Base-by-base conservation (phyloP, 176 grass and related monocot species). In the Aegilops bicornis region DNA sequence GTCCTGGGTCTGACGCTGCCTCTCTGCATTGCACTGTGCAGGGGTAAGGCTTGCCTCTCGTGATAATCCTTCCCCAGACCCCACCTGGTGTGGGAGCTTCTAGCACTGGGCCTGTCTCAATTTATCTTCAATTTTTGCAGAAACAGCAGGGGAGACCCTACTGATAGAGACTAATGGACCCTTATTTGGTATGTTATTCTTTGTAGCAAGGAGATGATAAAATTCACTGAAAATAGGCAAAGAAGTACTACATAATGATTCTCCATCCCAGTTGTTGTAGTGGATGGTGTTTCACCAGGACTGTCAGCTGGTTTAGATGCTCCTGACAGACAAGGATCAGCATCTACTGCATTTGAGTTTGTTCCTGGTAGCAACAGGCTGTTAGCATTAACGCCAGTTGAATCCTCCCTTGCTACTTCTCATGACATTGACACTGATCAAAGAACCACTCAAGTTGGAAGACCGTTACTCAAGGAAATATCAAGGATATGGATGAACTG, bases 401-500 rank as follows among this genome's bases (percentile, higher is more conserved):
- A 88, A 81, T 78, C 91, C 54, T 89, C 93, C 87, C 70, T 89
- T 64, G 82, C 65, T 83, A 62, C 79, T 77, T 69, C 75, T 3
- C 72, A 82, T 70, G 87, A 85, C 22, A 74, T 65, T 70, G 43
- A 71, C 83, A 82, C 54, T 66, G 56, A 78, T 79, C 73, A 90
- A 84, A 80, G 75, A 82, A 43, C 59, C 50, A n/a, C 68, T 79
- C 61, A 80, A 87, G 80, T 81, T 52, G 91, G 73, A 75, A 82
- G 43, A 82, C 43, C 64, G 37, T 81, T 87, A 90, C 87, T 85
- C 79, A 92, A 87, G 90, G 90, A 90, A 95, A 92, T 88, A 88
- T 92, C 68, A 98, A 91, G 78, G 93, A 98, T 86, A 98, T 98
- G n/a, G 96, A 91, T 98, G 82, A 78, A 82, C 64, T 86, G 96